These are phyloP conservation scores for Ophiocordyceps camponoti-floridani DNA, from an alignment of 2,329 filamentous ascomycete species.

Conservation along the genomic window DNA sequence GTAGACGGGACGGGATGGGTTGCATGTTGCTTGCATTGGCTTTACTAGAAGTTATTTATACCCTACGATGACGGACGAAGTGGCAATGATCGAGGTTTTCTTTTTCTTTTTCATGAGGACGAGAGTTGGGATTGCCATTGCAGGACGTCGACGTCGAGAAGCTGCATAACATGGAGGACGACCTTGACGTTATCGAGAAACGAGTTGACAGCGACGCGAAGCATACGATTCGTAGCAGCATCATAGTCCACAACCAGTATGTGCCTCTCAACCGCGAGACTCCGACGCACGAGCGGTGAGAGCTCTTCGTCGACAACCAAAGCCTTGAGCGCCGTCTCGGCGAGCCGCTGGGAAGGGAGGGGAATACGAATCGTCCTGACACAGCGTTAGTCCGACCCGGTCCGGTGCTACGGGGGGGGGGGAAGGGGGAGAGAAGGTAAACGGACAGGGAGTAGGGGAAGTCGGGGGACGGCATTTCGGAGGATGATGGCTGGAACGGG, in stretches of 20 bases:
- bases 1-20: no score
- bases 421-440: conserved; percentile 3
- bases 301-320: conserved; percentile 79
- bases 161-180: conserved; percentile 76
- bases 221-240: conserved; percentile 89
- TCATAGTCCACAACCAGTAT: conserved; percentile 59
- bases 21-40: no score
- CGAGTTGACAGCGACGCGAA: conserved; percentile 87
- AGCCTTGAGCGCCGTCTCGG: conserved; percentile 54
- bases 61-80: no score
- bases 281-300: conserved; percentile 62
- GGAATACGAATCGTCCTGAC: conserved; percentile 57
- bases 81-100: neutral
- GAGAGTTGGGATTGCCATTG: conserved; percentile 6
- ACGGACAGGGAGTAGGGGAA: conserved; percentile 49
- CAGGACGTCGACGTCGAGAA: conserved; percentile 72
- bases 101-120: neutral
- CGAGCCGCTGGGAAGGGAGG: conserved; percentile 64
- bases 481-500: no score
- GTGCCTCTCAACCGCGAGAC: conserved; percentile 36
- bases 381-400: conserved; percentile 2
- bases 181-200: conserved; percentile 84
- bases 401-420: conserved; percentile 2
- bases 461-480: conserved; percentile 7
- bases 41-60: no score